Evolutionary conservation across 2,329 filamentous ascomycete species (phyloP), one percentile per base, ranked within the genome.

Genomic region (Emmonsiellopsis sp.): DNA sequence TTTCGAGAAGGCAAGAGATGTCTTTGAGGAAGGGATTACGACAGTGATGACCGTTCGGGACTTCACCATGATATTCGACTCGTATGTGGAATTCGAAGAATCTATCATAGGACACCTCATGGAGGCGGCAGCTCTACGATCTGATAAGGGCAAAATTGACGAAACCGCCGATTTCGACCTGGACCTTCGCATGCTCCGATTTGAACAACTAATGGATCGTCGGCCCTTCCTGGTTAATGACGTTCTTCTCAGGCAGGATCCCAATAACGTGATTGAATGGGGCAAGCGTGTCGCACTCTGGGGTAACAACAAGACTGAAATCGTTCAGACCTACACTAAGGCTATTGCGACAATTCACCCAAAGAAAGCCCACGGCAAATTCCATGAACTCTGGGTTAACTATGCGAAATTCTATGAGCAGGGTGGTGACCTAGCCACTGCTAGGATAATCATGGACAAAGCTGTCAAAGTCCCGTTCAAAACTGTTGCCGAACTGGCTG

Each of bases 21-120:
- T 94, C 3, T 97, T 95, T 60, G 93, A 98, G 71, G 91, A 97
- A 70, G 94, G 89, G 44, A 89, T 97, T 60, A 95, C 89, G 9
- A 97, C 92, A 1, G 94, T 96, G 58, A 97, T 97, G 92, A 98
- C 93, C 2, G 91, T 98, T 44, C 85, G 93, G 53, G 93, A 98
- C 72, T 98, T 98, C 66, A 94, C 91, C 0, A 81, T 97, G 53
- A 86, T 97, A 45, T 98, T 98, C 63, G 93, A 98, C 70, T 87
- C 91, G 0, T 98, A 97, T 65, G 85, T 88, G 34, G 93, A 98
- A 70, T 96, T 96, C 57, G 93, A 98, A 69, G 94, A 98, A 72
- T 92, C 91, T 0, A 86, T 97, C 61, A 95, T 97, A 59, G 86
- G 88, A 11, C 85, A 85, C 47, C 77, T 97, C 62, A 94, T 98